Evolutionary conservation across 805 yeast genomes (phyloP), one percentile per base, ranked within the genome.

Genomic region (Naumovozyma baii): DNA sequence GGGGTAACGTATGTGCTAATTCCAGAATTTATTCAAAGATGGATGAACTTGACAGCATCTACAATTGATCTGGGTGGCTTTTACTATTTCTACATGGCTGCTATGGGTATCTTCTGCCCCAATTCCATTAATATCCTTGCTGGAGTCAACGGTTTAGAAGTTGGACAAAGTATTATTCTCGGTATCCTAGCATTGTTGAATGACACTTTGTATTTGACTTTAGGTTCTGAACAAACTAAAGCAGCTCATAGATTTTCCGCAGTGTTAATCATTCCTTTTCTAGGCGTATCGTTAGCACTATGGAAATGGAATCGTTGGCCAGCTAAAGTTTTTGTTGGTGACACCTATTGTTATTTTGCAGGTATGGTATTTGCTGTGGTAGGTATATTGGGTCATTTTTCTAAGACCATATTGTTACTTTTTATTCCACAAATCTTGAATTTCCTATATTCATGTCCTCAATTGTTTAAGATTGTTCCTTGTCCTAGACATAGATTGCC

Each of bases 321-420:
- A 0, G 86, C 98, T 0, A 65, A 65, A 41, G 97, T 86, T 1
- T 92, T 92, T 64, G 99, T 92, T 5, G 99, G 99, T 22, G 99
- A 92, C 58, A 90, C 98, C 0, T 92, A 83, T 67, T 92, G 99
- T 64, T 92, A 92, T 63, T 88, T 92, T 61, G 86, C 95, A 18
- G 99, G 99, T 3, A 92, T 92, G 98, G 95, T 92, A 1, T 87
- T 92, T 62, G 98, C 97, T 0, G 92, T 88, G 19, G 95, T 85
- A 22, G 97, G 96, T 1, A 92, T 92, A 28, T 70, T 85, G 42
- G 97, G 97, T 1, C 99, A 92, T 66, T 92, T 88, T 61, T 85
- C 96, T 33, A 92, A 92, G 63, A 92, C 99, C 0, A 67, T 90
- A 49, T 67, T 92, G 62, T 62, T 88, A 26, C 80, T 92, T 54